These are phyloP conservation scores for Lipomyces starkeyi DNA, from an alignment of 805 yeast species.

Conservation along the genomic window DNA sequence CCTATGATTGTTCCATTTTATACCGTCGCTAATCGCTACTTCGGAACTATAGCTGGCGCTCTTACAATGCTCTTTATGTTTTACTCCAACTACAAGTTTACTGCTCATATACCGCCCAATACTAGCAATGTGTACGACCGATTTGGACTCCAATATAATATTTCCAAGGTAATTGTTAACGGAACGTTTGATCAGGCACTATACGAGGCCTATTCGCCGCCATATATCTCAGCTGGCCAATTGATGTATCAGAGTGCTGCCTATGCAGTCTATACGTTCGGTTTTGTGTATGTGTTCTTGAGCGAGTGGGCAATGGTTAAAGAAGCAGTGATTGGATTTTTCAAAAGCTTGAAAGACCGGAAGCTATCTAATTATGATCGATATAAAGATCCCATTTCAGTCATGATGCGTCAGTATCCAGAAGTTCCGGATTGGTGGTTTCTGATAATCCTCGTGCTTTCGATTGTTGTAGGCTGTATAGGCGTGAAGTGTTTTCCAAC, in stretches of 20 bases:
- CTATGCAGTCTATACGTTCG: conserved; percentile 59
- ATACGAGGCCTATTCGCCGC: conserved; percentile 65
- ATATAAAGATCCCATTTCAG: conserved; percentile 29
- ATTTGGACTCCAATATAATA: conserved; percentile 51
- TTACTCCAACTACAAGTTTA: conserved; percentile 56
- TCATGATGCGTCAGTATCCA: conserved; percentile 57
- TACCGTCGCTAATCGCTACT: conserved; percentile 51
- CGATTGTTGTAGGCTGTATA: conserved; percentile 46
- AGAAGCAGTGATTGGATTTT: conserved; percentile 61
- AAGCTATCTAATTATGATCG: conserved; percentile 64
- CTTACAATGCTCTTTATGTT: conserved; percentile 59
- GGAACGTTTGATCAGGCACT: conserved; percentile 53
- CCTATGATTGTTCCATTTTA: conserved; percentile 48
- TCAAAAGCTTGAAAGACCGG: conserved; percentile 49
- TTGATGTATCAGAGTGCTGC: conserved; percentile 59
- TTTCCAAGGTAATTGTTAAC: conserved; percentile 54
- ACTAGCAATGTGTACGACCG: conserved; percentile 51
- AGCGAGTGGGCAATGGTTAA: conserved; percentile 53
- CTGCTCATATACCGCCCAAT: conserved; percentile 52
- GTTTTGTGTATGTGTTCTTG: conserved; percentile 54
- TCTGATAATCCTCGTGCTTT: conserved; percentile 50
- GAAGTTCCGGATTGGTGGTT: conserved; percentile 60
- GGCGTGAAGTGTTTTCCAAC: conserved; percentile 43
- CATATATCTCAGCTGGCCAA: conserved; percentile 59
- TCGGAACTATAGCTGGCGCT: conserved; percentile 55